phyloP scores from a whole-genome alignment of 352 stramenopile genomes.

The Pythium angustatum region DNA sequence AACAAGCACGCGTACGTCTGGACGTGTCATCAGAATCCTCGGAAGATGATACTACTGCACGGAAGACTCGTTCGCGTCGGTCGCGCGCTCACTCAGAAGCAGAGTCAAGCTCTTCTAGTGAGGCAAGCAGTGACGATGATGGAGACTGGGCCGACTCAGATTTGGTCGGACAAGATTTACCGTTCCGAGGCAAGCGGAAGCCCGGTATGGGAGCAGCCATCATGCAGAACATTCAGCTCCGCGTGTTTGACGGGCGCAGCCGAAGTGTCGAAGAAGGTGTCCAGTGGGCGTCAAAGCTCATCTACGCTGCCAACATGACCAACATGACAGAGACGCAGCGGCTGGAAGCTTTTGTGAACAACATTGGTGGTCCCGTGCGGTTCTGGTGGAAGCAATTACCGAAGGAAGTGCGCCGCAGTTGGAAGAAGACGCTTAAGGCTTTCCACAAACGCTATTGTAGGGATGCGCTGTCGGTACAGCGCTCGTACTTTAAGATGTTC shows the following conservation, averaged over 20 bases:
- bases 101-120: too few relatives aligned
- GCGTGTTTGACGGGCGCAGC: neutral
- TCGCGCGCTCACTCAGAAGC: too few relatives aligned
- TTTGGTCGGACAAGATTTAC: too few relatives aligned
- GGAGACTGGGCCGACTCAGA: too few relatives aligned
- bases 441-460: conserved; percentile 1
- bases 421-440: neutral
- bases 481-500: neutral
- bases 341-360: neutral
- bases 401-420: neutral
- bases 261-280: conserved; percentile 10
- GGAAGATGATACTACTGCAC: too few relatives aligned
- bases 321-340: neutral
- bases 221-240: conserved; percentile 11
- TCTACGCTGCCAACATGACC: conserved; percentile 9
- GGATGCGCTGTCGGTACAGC: neutral
- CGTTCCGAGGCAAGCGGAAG: too few relatives aligned
- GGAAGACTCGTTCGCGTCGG: too few relatives aligned
- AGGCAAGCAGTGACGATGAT: too few relatives aligned
- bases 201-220: too few relatives aligned
- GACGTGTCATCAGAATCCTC: too few relatives aligned
- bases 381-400: conserved; percentile 6
- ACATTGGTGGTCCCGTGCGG: neutral
- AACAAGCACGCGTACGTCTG: too few relatives aligned
- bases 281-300: conserved; percentile 7